Conservation (phyloP, 2,329 filamentous ascomycete genomes). For the Fusarium goolgardi region DNA sequence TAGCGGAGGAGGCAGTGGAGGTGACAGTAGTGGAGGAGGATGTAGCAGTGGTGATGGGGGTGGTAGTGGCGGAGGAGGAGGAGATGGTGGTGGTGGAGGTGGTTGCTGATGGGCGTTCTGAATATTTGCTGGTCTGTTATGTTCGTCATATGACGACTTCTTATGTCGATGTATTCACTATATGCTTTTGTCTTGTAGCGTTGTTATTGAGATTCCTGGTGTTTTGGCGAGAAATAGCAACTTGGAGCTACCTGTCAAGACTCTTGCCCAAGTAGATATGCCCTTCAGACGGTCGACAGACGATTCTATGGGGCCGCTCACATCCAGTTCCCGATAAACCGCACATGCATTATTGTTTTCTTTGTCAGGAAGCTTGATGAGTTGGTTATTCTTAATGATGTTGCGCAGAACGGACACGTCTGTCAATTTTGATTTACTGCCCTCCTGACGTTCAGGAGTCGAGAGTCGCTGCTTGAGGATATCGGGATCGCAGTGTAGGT, state of each 20-base stretch:
- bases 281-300: neutral
- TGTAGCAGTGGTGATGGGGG: neutral
- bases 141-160: neutral
- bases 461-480: neutral
- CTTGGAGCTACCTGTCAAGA: no score
- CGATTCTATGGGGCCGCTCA: neutral
- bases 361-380: neutral
- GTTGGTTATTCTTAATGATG: neutral
- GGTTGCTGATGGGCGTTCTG: neutral
- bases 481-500: neutral
- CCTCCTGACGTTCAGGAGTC: neutral
- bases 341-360: no score
- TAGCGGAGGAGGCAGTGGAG: neutral
- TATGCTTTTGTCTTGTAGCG: neutral
- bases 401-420: neutral
- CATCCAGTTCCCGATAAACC: neutral
- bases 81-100: neutral
- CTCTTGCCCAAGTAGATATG: neutral
- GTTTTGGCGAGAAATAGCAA: neutral
- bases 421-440: neutral
- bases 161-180: neutral
- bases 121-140: neutral
- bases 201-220: neutral
- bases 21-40: slow-evolving; percentile 13
- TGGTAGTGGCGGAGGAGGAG: neutral